A percentile compares a stretch with the other conserved stretches of the same genome.
phyloP scores from a whole-genome alignment of 495 filamentous ascomycete genomes.

The Cladorrhinum samala region DNA sequence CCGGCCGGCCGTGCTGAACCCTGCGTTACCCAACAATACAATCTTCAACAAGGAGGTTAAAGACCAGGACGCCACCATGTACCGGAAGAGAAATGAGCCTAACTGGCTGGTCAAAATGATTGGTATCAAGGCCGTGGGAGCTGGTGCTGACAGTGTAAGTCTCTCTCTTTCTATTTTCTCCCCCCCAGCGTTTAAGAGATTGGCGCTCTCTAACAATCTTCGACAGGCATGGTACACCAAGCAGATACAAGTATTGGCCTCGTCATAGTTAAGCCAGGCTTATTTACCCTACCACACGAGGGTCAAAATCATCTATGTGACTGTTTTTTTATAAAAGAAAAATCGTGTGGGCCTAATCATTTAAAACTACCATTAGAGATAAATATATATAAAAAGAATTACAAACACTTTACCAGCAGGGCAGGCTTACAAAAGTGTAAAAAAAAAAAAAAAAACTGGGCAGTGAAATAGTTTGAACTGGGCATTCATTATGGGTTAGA shows the following conservation, averaged over 20 bases:
- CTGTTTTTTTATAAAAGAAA: background rate
- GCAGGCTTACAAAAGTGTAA: no score
- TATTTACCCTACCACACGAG: no score
- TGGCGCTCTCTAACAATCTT: no score
- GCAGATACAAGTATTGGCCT: constrained; percentile 38
- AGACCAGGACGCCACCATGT: constrained; percentile 44
- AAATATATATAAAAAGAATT: background rate
- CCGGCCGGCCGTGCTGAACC: constrained; percentile 47
- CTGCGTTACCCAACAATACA: constrained; percentile 40
- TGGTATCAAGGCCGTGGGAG: constrained; percentile 36
- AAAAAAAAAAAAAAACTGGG: no score
- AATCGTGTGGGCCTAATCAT: background rate
- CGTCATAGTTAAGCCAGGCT: constrained; percentile 14
- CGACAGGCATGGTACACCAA: constrained; percentile 29
- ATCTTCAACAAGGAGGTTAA: constrained; percentile 47
- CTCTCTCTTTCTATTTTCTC: background rate
- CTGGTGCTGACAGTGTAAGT: constrained; percentile 40
- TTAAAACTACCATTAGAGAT: background rate
- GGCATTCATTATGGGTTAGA: no score
- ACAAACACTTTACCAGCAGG: no score
- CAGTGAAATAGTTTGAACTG: no score
- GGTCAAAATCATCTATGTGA: no score
- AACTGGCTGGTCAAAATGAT: constrained; percentile 31
- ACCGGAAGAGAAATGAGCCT: constrained; percentile 30
- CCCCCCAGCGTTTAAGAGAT: no score